phyloP scores from a whole-genome alignment of 1,284 basidiomycete species.

The Leucoagaricus sp. region DNA sequence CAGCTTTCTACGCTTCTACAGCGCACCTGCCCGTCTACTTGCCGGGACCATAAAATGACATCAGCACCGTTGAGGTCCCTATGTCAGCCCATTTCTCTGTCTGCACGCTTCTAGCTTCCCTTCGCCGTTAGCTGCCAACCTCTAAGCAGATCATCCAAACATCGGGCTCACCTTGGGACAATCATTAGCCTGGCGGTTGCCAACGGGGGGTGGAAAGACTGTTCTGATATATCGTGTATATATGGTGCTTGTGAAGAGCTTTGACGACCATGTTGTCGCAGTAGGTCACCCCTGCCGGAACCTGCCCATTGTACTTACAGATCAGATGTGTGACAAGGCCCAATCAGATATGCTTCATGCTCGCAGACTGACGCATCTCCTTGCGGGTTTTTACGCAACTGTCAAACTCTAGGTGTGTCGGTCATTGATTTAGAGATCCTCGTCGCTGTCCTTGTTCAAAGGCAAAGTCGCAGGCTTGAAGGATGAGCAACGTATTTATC shows the following conservation, averaged over 20 bases:
- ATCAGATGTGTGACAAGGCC: slow-evolving; percentile 4
- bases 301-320: neutral
- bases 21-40: neutral
- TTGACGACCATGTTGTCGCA: neutral
- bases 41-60: neutral
- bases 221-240: neutral
- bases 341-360: slow-evolving; percentile 3
- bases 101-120: neutral
- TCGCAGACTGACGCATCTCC: neutral
- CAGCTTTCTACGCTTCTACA: no score
- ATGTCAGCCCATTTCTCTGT: neutral
- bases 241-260: neutral
- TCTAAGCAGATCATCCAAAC: no score
- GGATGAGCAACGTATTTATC: neutral
- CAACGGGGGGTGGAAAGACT: neutral
- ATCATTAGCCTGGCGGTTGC: neutral
- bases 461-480: neutral
- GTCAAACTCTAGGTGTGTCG: neutral
- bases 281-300: neutral
- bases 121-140: neutral
- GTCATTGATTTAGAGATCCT: neutral
- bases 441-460: neutral
- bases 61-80: neutral
- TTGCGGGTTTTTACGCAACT: slow-evolving; percentile 3
- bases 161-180: neutral